Base-by-base conservation (phyloP, 495 filamentous ascomycete species). In the Tuber indicum region DNA sequence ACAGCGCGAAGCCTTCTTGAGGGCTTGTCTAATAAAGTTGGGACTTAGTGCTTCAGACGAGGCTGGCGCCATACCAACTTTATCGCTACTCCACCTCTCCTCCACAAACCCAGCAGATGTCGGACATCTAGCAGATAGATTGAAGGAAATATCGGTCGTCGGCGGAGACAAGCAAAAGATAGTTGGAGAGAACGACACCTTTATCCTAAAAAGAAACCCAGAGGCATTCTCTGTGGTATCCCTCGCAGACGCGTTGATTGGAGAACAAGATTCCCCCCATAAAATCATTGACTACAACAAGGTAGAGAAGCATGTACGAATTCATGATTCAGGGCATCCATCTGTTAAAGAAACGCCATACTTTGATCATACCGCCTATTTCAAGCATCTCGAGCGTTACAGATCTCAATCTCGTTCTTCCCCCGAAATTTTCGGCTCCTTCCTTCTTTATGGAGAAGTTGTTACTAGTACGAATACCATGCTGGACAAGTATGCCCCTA, bases 381-480 rank as follows among this genome's bases (percentile, higher is more conserved):
- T 91, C 83, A 86, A 90, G 23, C 92, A 92, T 77, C 86, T 99
- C 8, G 84, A 85, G 3, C 84, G 90, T 32, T 96, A 93, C 81
- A 88, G 91, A 82, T 79, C 86, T n/a, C 83, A 88, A 74, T 86
- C 87, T 77, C 79, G 79, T 73, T 86, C 86, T 70, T 87, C 88
- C 2, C 88, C 89, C 0, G 86, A 87, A 3, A 84, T 87, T 43
- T 98, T 96, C 86, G 96, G 96, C 9, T 87, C 91, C 19, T 86
- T 89, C 70, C 84, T 98, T 9, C 86, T 99, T 74, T 98, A 98
- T 84, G 95, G 92, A 47, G 93, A 97, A 83, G 93, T 97, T 6
- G 87, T 98, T 62, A 98, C 96, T 23, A 97, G 93, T 84, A 99
- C 96, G 36, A 97, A 93, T 84, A 96, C 94, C 2, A 87, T 98